A percentile compares a stretch with the other conserved stretches of the same genome.
Conservation (phyloP, 768 basidiomycete species). For the Sporobolomyces phaffii region DNA sequence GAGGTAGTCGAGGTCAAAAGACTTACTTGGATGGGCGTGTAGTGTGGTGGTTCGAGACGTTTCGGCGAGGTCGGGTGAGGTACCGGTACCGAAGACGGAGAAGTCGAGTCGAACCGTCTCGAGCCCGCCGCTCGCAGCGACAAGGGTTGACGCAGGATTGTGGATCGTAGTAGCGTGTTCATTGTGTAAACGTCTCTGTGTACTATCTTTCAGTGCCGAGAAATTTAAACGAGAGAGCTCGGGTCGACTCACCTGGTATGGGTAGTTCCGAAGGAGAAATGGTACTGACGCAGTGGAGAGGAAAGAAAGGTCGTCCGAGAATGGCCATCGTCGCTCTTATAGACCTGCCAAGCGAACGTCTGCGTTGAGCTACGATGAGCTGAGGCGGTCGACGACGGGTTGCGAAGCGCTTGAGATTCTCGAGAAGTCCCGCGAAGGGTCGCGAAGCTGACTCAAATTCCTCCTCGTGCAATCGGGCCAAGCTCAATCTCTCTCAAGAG, state of each 20-base stretch:
- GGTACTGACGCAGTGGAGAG: no score
- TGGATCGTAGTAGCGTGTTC: background rate
- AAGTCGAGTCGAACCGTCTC: slow-evolving; percentile 5
- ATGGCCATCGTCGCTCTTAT: no score
- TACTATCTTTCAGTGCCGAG: no score
- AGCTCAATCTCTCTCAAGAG: no score
- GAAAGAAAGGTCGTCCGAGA: background rate
- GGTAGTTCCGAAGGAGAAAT: no score
- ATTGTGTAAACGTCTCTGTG: background rate
- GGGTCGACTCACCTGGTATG: no score
- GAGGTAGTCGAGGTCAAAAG: no score
- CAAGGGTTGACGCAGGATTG: background rate
- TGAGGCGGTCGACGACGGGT: background rate
- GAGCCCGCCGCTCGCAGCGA: background rate
- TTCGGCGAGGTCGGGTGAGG: background rate
- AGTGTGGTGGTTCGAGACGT: background rate
- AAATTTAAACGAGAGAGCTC: no score
- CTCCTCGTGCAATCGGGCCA: no score
- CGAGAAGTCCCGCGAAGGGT: background rate
- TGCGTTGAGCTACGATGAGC: no score
- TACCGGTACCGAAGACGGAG: no score
- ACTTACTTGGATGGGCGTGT: slow-evolving; percentile 1
- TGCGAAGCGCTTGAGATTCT: background rate
- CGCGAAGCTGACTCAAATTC: background rate
- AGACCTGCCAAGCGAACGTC: no score